Conservation (phyloP, 2,329 filamentous ascomycete species). For the Nigrograna mackinnonii region DNA sequence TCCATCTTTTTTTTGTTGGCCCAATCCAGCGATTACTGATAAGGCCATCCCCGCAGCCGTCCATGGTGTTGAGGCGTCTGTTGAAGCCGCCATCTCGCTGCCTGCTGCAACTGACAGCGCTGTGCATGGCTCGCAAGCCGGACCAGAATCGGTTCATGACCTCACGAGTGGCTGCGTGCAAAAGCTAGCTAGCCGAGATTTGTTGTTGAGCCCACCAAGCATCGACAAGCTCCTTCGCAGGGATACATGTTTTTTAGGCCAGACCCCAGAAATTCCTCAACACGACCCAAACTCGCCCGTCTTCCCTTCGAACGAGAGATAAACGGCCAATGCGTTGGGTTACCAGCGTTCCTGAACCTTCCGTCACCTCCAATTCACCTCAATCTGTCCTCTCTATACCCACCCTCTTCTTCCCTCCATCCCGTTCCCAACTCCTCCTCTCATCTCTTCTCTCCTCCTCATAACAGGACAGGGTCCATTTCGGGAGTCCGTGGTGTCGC, state of each 20-base stretch:
- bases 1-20: no score
- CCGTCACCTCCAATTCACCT: conserved; percentile 6
- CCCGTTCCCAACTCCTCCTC: not conserved
- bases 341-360: conserved; percentile 13
- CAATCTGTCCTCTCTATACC: conserved; percentile 1
- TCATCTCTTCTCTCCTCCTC: not conserved
- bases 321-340: conserved; percentile 38
- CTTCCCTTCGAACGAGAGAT: conserved; percentile 28
- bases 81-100: no score
- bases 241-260: conserved; percentile 29
- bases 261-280: conserved; percentile 35
- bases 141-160: conserved; percentile 15
- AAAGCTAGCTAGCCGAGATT: conserved; percentile 26
- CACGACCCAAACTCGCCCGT: conserved; percentile 20
- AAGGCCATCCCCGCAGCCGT: conserved; percentile 2
- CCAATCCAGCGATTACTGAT: conserved; percentile 6
- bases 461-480: no score
- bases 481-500: conserved; percentile 1
- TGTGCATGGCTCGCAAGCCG: conserved; percentile 23
- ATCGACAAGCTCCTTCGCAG: no score
- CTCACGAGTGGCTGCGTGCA: conserved; percentile 23
- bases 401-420: not conserved
- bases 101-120: no score
- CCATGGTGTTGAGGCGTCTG: conserved; percentile 20
- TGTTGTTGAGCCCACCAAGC: no score